Base-by-base conservation (phyloP, 1,284 basidiomycete species). In the Irpex rosettiformis region DNA sequence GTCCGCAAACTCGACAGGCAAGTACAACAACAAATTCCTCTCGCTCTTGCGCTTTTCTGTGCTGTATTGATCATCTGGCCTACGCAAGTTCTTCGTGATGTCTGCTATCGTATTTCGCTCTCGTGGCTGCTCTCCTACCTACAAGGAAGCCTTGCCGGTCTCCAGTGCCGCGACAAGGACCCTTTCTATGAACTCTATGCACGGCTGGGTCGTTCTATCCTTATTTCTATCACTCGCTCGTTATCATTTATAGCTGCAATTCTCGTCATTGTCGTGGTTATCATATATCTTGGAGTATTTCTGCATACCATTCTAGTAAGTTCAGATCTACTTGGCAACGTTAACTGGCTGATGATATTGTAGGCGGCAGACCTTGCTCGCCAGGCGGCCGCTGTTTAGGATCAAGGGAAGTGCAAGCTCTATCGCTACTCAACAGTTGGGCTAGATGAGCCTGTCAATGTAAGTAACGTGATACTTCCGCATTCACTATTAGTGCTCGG, bases 401-500 rank as follows among this genome's bases (percentile, higher is more conserved):
- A n/a, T n/a, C n/a, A n/a, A n/a, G n/a, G n/a, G n/a, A n/a, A n/a
- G n/a, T n/a, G n/a, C n/a, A 11, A 16, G 11, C n/a, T n/a, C n/a
- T n/a, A n/a, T n/a, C n/a, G n/a, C n/a, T n/a, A n/a, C n/a, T n/a
- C n/a, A n/a, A n/a, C n/a, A n/a, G n/a, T n/a, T n/a, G n/a, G n/a
- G n/a, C n/a, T n/a, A n/a, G n/a, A n/a, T n/a, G n/a, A n/a, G n/a
- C n/a, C n/a, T n/a, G n/a, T n/a, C n/a, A n/a, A n/a, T n/a, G n/a
- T n/a, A n/a, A n/a, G n/a, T n/a, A n/a, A n/a, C n/a, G n/a, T n/a
- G n/a, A n/a, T n/a, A n/a, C n/a, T n/a, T n/a, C n/a, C n/a, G n/a
- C n/a, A n/a, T 0, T 95, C 95, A 0, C 82, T 88, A 0, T 79
- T 82, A 1, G 77, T 96, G 51, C 78, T 98, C 64, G 87, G 93